phyloP scores from a whole-genome alignment of 352 stramenopile genomes.

The Phytophthora hybrid region DNA sequence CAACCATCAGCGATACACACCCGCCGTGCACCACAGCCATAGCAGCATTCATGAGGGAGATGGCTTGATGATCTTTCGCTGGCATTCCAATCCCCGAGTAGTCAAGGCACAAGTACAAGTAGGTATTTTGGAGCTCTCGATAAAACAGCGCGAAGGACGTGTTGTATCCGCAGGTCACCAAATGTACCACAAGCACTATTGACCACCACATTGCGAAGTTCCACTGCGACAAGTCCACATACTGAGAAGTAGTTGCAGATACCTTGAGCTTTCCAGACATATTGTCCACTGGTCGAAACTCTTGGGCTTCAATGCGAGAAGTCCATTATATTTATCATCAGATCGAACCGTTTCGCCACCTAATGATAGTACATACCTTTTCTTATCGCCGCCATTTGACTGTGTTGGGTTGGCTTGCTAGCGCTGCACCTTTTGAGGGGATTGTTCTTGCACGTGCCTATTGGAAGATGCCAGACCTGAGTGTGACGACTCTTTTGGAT shows the following conservation, averaged over 20 bases:
- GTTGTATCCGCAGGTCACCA: slow-evolving; percentile 23
- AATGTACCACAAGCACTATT: slow-evolving; percentile 12
- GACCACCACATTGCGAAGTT: slow-evolving; percentile 26
- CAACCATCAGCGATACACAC: slow-evolving; percentile 26
- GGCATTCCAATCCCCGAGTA: slow-evolving; percentile 36
- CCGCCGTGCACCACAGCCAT: slow-evolving; percentile 31
- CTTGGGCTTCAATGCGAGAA: not conserved
- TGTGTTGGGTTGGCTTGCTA: slow-evolving; percentile 17
- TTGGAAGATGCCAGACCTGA: slow-evolving; percentile 27
- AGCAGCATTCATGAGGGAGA: slow-evolving; percentile 33
- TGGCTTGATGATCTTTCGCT: slow-evolving; percentile 19
- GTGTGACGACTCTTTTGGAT: slow-evolving; percentile 32
- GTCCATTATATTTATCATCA: not conserved
- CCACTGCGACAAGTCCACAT: slow-evolving; percentile 12
- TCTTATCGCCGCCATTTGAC: no score
- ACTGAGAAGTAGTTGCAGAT: slow-evolving; percentile 9
- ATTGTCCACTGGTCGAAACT: not conserved
- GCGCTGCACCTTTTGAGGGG: no score
- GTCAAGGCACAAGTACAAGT: slow-evolving; percentile 27
- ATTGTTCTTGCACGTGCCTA: no score
- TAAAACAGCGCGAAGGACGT: slow-evolving; percentile 34
- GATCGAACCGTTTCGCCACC: not conserved
- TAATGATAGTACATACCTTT: no score
- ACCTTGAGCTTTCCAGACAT: not conserved
- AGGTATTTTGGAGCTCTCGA: slow-evolving; percentile 25